Evolutionary conservation across 345 rosid species (phyloP).

Genomic region (Melastoma malabathricum): DNA sequence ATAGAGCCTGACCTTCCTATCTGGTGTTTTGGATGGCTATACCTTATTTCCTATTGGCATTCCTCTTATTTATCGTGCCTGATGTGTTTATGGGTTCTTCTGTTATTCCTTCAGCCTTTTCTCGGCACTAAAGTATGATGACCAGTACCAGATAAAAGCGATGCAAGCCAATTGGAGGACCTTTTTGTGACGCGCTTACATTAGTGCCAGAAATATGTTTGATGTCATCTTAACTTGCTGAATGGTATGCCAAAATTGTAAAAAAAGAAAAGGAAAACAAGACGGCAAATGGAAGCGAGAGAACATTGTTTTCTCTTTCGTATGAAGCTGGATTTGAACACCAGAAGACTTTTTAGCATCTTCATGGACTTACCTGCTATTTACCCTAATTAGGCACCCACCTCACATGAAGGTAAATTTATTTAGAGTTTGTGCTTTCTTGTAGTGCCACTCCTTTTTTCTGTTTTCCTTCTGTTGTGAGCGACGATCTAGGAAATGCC

Average conservation of each 20-base stretch:
- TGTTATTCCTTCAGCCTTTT: constrained; percentile 26
- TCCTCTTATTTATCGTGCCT: background rate
- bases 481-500: no score
- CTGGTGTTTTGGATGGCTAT: background rate
- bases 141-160: background rate
- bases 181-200: constrained; percentile 3
- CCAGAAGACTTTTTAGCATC: constrained; percentile 8
- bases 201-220: constrained; percentile 9
- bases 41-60: background rate
- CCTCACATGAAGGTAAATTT: background rate
- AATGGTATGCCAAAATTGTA: constrained; percentile 12
- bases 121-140: constrained; percentile 40
- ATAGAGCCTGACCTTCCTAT: background rate
- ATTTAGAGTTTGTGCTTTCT: no score
- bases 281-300: constrained; percentile 7
- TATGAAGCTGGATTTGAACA: constrained; percentile 19
- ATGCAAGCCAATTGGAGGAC: constrained; percentile 4
- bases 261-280: no score
- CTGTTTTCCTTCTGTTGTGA: no score
- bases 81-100: background rate
- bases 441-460: no score
- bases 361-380: no score
- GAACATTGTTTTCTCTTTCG: constrained; percentile 5
- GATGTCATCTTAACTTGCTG: constrained; percentile 16
- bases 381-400: background rate